Conservation (phyloP, 306 rosid species). For the Prunus dulcis region DNA sequence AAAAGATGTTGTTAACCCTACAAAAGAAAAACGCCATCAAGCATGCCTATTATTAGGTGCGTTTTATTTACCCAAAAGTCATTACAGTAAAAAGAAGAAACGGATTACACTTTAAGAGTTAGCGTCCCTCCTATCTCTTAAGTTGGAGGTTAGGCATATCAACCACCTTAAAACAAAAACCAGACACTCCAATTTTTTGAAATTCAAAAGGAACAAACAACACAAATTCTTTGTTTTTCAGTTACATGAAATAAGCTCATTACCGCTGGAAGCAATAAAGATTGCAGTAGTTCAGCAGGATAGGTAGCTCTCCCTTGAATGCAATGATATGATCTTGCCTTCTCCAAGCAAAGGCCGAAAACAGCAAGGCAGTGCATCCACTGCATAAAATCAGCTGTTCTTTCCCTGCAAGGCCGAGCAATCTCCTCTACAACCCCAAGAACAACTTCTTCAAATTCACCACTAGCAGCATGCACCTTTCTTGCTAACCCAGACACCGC, state of each 20-base stretch:
- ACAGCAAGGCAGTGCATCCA: slow-evolving; percentile 93
- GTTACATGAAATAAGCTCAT: slow-evolving; percentile 10
- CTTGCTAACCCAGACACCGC: slow-evolving; percentile 67
- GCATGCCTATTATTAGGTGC: neutral
- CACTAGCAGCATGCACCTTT: slow-evolving; percentile 75
- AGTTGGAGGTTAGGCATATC: neutral
- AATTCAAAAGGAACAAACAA: neutral
- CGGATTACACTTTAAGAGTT: neutral
- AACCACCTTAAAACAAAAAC: neutral
- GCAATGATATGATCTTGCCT: slow-evolving; percentile 53
- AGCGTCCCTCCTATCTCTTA: neutral
- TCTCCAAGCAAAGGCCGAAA: slow-evolving; percentile 73
- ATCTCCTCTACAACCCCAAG: slow-evolving; percentile 67
- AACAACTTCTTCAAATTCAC: slow-evolving; percentile 85
- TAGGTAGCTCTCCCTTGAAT: slow-evolving; percentile 63
- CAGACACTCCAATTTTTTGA: neutral
- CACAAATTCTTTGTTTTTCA: neutral
- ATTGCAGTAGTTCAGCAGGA: slow-evolving; percentile 61
- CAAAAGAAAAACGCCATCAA: neutral
- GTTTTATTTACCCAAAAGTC: neutral
- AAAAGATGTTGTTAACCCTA: slow-evolving; percentile 15
- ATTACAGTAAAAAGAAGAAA: neutral
- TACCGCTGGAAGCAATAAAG: slow-evolving; percentile 92
- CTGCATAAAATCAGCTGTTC: slow-evolving; percentile 79
- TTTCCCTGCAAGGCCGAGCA: slow-evolving; percentile 86